phyloP scores from a whole-genome alignment of 257 asterid genomes.

The Petunia axillaris region DNA sequence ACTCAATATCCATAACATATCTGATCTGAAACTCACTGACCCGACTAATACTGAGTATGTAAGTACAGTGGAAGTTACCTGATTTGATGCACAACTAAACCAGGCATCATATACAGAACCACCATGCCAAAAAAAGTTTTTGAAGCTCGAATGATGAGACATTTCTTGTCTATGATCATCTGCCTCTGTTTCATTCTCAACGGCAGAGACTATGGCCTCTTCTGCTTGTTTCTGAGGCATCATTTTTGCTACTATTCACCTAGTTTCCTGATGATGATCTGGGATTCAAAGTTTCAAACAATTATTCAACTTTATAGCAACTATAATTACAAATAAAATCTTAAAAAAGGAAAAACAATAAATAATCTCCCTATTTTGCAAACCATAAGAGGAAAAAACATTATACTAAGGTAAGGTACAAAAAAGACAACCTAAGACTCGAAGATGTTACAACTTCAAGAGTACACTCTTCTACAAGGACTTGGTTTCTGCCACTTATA shows the following conservation, averaged over 20 bases:
- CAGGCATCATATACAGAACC: conserved; percentile 92
- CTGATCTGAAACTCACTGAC: background rate
- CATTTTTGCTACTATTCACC: conserved; percentile 41
- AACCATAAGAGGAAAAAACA: background rate
- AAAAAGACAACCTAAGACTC: background rate
- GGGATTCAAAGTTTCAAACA: background rate
- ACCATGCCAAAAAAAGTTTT: conserved; percentile 79
- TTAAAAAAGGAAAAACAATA: too few relatives aligned
- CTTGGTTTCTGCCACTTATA: too few relatives aligned
- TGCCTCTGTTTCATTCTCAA: conserved; percentile 41
- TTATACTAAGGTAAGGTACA: too few relatives aligned
- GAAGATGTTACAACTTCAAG: background rate
- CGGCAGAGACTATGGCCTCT: conserved; percentile 64
- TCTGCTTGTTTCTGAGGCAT: conserved; percentile 68
- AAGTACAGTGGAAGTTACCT: conserved; percentile 35
- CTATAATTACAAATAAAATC: too few relatives aligned
- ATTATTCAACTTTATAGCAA: too few relatives aligned
- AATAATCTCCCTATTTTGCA: background rate
- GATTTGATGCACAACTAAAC: conserved; percentile 94
- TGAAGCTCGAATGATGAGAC: conserved; percentile 42
- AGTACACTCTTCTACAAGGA: background rate
- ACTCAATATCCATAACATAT: background rate
- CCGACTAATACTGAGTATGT: background rate
- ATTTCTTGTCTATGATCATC: conserved; percentile 42
- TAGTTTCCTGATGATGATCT: background rate